These are phyloP conservation scores for Whalleya microplaca DNA, from an alignment of 2,329 filamentous ascomycete species.

Conservation along the genomic window DNA sequence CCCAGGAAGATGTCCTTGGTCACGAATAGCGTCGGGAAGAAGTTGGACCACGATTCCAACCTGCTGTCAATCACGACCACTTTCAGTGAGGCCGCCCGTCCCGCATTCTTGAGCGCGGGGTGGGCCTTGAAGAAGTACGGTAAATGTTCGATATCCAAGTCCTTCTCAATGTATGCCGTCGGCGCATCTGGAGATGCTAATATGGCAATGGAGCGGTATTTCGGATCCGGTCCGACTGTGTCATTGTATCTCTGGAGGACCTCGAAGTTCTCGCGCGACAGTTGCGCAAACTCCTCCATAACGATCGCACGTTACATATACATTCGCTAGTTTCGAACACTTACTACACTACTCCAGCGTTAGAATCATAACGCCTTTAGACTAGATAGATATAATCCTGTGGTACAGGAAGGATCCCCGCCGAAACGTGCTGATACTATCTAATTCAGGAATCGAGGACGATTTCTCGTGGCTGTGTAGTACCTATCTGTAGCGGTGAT, in stretches of 20 bases:
- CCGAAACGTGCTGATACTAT: too few species aligned
- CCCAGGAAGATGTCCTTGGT: conserved; percentile 28
- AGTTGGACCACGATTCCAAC: conserved; percentile 21
- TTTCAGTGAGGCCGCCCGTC: conserved; percentile 16
- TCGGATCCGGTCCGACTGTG: conserved; percentile 12
- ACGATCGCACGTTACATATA: too few species aligned
- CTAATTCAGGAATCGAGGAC: too few species aligned
- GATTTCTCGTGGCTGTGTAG: too few species aligned
- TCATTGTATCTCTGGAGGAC: conserved; percentile 22
- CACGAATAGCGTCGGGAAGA: conserved; percentile 20
- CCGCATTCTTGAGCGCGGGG: too few species aligned
- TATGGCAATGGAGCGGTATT: conserved; percentile 13
- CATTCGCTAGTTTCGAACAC: too few species aligned
- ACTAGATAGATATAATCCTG: too few species aligned
- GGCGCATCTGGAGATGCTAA: conserved; percentile 3
- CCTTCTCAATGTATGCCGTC: conserved; percentile 16
- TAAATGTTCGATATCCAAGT: conserved; percentile 9
- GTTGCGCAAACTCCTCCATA: conserved; percentile 28
- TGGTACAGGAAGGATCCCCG: too few species aligned
- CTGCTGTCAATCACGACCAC: conserved; percentile 19
- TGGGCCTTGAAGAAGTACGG: conserved; percentile 11
- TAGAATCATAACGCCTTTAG: too few species aligned
- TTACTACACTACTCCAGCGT: too few species aligned
- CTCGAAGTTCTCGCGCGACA: conserved; percentile 25
- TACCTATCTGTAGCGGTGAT: too few species aligned